Base-by-base conservation (phyloP, 495 filamentous ascomycete genomes). In the Penicillium mononematosum region DNA sequence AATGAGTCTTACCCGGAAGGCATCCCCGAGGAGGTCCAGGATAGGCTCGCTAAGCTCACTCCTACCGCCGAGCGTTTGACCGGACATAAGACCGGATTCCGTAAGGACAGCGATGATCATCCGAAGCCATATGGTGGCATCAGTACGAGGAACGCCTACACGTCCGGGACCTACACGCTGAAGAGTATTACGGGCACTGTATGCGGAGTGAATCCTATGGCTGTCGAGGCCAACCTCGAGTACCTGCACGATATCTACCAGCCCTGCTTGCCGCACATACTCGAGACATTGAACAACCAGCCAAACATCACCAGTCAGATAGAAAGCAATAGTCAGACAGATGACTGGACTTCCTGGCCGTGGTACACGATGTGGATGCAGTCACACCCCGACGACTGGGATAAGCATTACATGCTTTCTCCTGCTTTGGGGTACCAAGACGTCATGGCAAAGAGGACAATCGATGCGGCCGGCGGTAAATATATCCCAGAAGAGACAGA, bases 151-250 rank as follows among this genome's bases (percentile, higher is more conserved):
- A 75, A 75, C 17, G 77, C 68, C 16, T 66, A 71, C 42, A 80
- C 77, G 9, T 71, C 75, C 6, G 74, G 75, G 16, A 79, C 75
- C 19, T 79, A 77, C 52, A 80, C 78, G 2, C 58, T 80, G 20
- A 81, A 81, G 58, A 77, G 73, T 55, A 45, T 80, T 7, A 61
- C 72, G 1, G 78, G 75, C 3, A 77, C 72, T 16, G 60, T 79
- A 19, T 81, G 78, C 45, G 78, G 78, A 6, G 68, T 78, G 39
- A 68, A 68, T 58, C 71, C 73, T 4, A 60, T 75, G 11, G 66
- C 67, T 43, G 73, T 67, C 29, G 66, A 73, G 36, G 70, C 70
- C 47, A 65, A 69, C 45, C 60, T 61, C 24, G 73, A 75, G 53
- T 68, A 69, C 27, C 48, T 56, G 41, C 59, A 70, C 38, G 68